Base-by-base conservation (phyloP, 2,329 filamentous ascomycete species). In the Xylaria sp. region DNA sequence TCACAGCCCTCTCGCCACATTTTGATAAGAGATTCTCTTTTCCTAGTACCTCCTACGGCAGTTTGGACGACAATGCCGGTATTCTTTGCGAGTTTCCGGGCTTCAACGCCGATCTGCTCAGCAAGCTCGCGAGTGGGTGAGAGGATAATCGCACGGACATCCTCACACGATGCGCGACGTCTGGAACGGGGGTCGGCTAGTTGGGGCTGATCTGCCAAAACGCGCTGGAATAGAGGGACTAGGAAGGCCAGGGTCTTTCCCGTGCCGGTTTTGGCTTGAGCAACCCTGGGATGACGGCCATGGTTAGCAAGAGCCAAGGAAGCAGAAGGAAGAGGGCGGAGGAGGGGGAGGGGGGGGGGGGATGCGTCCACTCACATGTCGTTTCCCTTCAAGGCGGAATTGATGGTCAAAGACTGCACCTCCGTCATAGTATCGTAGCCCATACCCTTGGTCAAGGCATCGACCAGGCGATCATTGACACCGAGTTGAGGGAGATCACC, bases 231-330 rank as follows among this genome's bases (percentile, higher is more conserved):
- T 8, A 94, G 85, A 60, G 96, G 96, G 7, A 98, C 82, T 28
- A 99, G 86, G 84, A 98, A 99, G 43, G 93, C 96, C 66, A 98
- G 83, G 0, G 96, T 99, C 83, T 99, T 99, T 79, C 96, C 96
- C 3, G 96, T 98, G 79, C 96, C 96, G 9, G 96, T 99, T 83
- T 93, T 97, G 68, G 96, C 96, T 83, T 98, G 96, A 56, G 95
- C 96, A 73, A 98, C 86, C 75, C 92, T 93, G 76, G 48, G 33
- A 57, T 9, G 28, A 20, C 4, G 56, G 46, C 31, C 6, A n/a
- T 43, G 48, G 41, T 73, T 70, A 74, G 67, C 28, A 60, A 70
- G 54, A 43, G 61, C 79, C 77, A 76, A 71, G 70, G 52, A 9
- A 25, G 28, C 28, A 28, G 28, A 28, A 28, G 28, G 28, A 28